Evolutionary conservation across 2,329 filamentous ascomycete genomes (phyloP).

Genomic region (Neodidymelliopsis sp.): DNA sequence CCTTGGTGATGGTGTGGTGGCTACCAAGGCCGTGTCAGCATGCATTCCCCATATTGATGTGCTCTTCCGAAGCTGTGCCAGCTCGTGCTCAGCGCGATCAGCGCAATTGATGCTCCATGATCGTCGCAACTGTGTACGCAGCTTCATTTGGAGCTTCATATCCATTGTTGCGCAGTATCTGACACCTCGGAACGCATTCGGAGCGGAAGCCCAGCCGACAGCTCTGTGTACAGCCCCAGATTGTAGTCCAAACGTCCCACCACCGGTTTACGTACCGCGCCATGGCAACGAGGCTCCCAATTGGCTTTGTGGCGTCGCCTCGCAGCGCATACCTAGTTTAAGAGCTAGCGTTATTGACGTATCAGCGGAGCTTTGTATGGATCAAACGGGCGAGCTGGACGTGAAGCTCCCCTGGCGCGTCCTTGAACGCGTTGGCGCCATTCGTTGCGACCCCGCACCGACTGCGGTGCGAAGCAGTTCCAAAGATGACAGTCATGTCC

Average conservation of each 20-base stretch:
- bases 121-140: neutral
- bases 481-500: conserved; percentile 43
- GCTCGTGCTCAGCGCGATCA: neutral
- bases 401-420: conserved; percentile 28
- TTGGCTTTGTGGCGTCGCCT: conserved; percentile 15
- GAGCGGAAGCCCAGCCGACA: conserved; percentile 21
- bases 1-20: conserved; percentile 11
- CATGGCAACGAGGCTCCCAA: conserved; percentile 17
- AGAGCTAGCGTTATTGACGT: conserved; percentile 25
- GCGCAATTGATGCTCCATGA: neutral
- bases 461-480: conserved; percentile 39
- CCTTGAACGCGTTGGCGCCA: conserved; percentile 32
- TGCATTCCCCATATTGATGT: conserved; percentile 7
- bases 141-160: neutral
- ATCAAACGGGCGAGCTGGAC: conserved; percentile 22
- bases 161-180: conserved; percentile 12
- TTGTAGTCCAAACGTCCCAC: conserved; percentile 1
- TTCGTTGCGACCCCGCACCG: conserved; percentile 49
- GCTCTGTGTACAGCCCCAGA: conserved; percentile 17
- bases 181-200: conserved; percentile 26
- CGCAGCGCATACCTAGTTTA: conserved; percentile 12
- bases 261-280: conserved; percentile 30
- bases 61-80: neutral
- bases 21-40: conserved; percentile 14
- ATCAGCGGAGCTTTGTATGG: conserved; percentile 17